Conservation (phyloP, 805 yeast genomes). For the Starmerella tilneyi region DNA sequence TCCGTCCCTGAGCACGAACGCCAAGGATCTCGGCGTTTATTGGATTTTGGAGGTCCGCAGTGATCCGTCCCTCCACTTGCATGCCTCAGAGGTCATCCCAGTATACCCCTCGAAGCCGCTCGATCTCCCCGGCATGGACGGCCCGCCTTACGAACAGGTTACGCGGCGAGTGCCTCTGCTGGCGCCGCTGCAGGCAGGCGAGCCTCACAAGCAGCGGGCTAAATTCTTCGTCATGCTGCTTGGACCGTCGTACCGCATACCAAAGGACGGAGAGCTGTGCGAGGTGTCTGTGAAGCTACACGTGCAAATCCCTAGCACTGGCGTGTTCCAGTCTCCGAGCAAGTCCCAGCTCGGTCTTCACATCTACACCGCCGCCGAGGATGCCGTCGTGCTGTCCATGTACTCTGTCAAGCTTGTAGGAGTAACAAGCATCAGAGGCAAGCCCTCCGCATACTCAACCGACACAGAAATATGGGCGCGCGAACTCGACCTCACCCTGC, state of each 20-base stretch:
- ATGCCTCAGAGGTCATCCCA: background rate
- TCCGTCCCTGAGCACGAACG: background rate
- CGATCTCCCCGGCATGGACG: background rate
- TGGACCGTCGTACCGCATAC: constrained; percentile 9
- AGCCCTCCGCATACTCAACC: background rate
- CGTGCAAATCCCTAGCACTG: constrained; percentile 6
- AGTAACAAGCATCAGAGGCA: background rate
- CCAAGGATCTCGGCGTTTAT: background rate
- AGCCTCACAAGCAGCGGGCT: constrained; percentile 1
- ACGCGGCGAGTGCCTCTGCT: background rate
- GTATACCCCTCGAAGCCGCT: background rate
- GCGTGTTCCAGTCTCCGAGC: constrained; percentile 14
- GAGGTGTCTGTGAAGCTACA: constrained; percentile 2
- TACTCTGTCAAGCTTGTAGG: constrained; percentile 3
- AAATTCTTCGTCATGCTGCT: constrained; percentile 5
- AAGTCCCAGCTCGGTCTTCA: constrained; percentile 7
- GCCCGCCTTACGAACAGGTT: background rate
- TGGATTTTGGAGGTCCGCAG: background rate
- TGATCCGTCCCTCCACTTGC: background rate
- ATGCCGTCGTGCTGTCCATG: constrained; percentile 5
- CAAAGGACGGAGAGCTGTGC: constrained; percentile 8
- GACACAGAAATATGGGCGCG: background rate
- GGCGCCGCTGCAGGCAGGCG: background rate
- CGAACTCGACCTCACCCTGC: background rate
- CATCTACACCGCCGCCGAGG: background rate